A percentile compares a stretch with the other conserved stretches of the same genome.
These are phyloP conservation scores for Lasiodiplodia sp. DNA, from an alignment of 2,329 filamentous ascomycete genomes.

Conservation along the genomic window DNA sequence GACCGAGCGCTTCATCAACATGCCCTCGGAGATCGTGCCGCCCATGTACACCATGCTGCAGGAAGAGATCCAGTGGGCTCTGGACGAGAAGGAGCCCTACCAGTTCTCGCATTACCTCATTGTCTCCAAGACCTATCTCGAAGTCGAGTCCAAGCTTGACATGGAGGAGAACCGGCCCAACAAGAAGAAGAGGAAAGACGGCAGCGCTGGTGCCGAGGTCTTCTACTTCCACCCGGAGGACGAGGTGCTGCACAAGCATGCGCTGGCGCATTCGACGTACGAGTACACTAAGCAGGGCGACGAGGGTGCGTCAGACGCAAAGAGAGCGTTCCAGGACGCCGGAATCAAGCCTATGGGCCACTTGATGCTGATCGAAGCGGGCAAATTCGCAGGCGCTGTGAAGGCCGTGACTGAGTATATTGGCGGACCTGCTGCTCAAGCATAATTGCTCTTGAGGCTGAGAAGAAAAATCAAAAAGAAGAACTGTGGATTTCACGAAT, in stretches of 20 bases:
- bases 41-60: slow-evolving; percentile 94
- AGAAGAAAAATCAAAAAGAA: background rate
- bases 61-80: slow-evolving; percentile 87
- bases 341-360: slow-evolving; percentile 85
- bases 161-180: slow-evolving; percentile 51
- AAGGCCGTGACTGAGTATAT: slow-evolving; percentile 80
- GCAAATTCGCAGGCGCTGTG: slow-evolving; percentile 77
- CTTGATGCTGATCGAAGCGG: slow-evolving; percentile 84
- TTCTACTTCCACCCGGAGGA: slow-evolving; percentile 98
- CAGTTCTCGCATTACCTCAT: slow-evolving; percentile 92
- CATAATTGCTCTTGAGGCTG: background rate
- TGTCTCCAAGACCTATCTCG: slow-evolving; percentile 88
- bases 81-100: slow-evolving; percentile 91
- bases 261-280: slow-evolving; percentile 72
- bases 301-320: slow-evolving; percentile 85
- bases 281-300: slow-evolving; percentile 80
- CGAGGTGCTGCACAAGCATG: slow-evolving; percentile 82
- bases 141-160: slow-evolving; percentile 83
- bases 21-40: slow-evolving; percentile 90
- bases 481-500: background rate
- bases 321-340: slow-evolving; percentile 91
- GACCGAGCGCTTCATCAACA: slow-evolving; percentile 95
- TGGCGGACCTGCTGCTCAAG: slow-evolving; percentile 22
- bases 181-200: slow-evolving; percentile 58
- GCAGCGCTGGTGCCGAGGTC: slow-evolving; percentile 55